These are phyloP conservation scores for Rhizopus arrhizus DNA, from an alignment of 371 early-diverging fungal species.

Conservation along the genomic window DNA sequence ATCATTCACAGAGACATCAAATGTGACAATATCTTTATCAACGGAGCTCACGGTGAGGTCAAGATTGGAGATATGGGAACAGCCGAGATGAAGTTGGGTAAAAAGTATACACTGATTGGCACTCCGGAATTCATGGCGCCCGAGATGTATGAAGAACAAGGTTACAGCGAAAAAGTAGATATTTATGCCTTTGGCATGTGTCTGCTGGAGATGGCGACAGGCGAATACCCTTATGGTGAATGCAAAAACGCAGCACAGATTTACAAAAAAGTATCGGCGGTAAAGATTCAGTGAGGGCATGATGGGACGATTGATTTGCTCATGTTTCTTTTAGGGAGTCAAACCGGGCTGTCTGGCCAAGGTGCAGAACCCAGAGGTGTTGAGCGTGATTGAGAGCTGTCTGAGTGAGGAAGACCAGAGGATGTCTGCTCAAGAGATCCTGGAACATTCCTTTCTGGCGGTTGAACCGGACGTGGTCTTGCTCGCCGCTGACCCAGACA, in stretches of 20 bases:
- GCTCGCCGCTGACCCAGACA: conserved; percentile 60
- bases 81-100: conserved; percentile 72
- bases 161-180: conserved; percentile 88
- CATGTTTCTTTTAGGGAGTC: conserved; percentile 56
- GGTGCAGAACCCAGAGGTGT: conserved; percentile 73
- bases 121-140: conserved; percentile 96
- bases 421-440: conserved; percentile 73
- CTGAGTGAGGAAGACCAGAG: conserved; percentile 66
- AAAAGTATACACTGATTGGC: conserved; percentile 87
- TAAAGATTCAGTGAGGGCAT: conserved; percentile 17
- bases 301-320: neutral
- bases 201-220: conserved; percentile 87
- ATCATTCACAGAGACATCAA: conserved; percentile 92
- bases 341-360: conserved; percentile 78
- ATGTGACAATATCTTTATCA: conserved; percentile 90
- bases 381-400: conserved; percentile 77
- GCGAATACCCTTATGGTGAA: conserved; percentile 89
- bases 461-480: conserved; percentile 79
- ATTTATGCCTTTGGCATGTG: conserved; percentile 96
- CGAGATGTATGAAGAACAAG: conserved; percentile 91
- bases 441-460: conserved; percentile 82
- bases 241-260: conserved; percentile 88
- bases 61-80: conserved; percentile 95
- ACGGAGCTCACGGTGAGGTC: conserved; percentile 88
- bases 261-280: conserved; percentile 77